Evolutionary conservation across 345 rosid species (phyloP), one percentile per base, ranked within the genome.

Genomic region (Lagerstroemia speciosa): DNA sequence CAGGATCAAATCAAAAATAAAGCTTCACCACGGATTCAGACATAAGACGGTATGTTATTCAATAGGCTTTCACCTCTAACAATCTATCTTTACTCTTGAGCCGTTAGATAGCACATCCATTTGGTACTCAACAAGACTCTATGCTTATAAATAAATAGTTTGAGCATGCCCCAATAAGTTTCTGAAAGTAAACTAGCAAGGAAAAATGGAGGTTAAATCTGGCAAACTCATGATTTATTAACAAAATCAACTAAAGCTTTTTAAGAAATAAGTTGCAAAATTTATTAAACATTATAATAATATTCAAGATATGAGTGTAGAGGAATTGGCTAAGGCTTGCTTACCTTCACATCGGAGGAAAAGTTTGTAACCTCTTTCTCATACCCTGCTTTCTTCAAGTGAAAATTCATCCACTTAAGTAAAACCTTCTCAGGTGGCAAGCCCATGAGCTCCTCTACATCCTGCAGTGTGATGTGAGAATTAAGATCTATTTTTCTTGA

Each of bases 331-430:
- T n/a, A n/a, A n/a, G n/a, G n/a, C n/a, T n/a, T n/a, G n/a, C n/a
- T n/a, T n/a, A n/a, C n/a, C 99, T 91, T 94, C 73, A 94, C 78
- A 81, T 94, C 99, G 48, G 95, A 78, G 32, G 99, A 89, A 77
- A 94, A 94, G 78, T 91, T 94, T 17, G 98, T 91, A 73, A 91
- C 96, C 77, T 85, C 83, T 82, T 94, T 94, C 29, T 70, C 76
- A 40, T 94, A 94, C 55, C 98, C 98, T 73, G 85, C 89, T 83
- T 94, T 94, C 84, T 94, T 91, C 72, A 94, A 76, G 79, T 94
- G 98, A 69, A 84, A 87, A 77, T 94, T 94, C 99, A 91, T 94
- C 98, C 99, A 94, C 79, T 94, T 91, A 52, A 94, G 84, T 64
- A 94, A 64, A 73, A 94, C 93, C 78, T 94, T 94, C 80, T 91